These are phyloP conservation scores for Pseudogymnoascus sp. DNA, from an alignment of 2,329 filamentous ascomycete genomes.

Conservation along the genomic window DNA sequence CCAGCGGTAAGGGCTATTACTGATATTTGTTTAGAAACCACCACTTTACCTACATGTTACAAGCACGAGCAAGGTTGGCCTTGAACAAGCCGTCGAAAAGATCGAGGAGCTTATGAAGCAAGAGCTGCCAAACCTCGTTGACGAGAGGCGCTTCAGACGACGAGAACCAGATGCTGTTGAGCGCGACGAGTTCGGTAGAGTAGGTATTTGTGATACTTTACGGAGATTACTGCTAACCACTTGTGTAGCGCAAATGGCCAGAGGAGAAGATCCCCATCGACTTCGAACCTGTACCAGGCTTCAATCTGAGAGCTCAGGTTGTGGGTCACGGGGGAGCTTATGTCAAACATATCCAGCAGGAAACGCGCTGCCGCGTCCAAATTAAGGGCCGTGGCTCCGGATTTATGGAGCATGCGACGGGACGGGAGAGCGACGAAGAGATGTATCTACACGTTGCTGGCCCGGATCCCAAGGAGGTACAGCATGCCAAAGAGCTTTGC, in stretches of 20 bases:
- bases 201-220: constrained; percentile 37
- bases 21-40: constrained; percentile 57
- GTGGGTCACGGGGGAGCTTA: constrained; percentile 91
- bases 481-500: constrained; percentile 80
- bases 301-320: constrained; percentile 92
- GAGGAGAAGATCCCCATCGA: constrained; percentile 90
- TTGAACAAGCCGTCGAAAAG: constrained; percentile 77
- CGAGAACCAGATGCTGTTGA: constrained; percentile 74
- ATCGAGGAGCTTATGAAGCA: constrained; percentile 95
- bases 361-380: constrained; percentile 91
- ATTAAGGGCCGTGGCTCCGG: constrained; percentile 96
- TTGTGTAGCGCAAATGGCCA: constrained; percentile 84
- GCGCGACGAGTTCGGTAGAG: constrained; percentile 81
- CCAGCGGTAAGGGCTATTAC: constrained; percentile 11
- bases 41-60: constrained; percentile 94
- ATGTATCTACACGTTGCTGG: constrained; percentile 97
- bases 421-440: constrained; percentile 82
- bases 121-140: constrained; percentile 88
- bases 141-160: constrained; percentile 84
- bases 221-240: constrained; percentile 14
- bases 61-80: constrained; percentile 82
- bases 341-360: constrained; percentile 95
- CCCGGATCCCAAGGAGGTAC: constrained; percentile 77
- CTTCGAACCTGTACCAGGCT: constrained; percentile 84
- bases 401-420: constrained; percentile 84